Conservation (phyloP, 1,139 yeast species). For the Blastobotrys serpentis region DNA sequence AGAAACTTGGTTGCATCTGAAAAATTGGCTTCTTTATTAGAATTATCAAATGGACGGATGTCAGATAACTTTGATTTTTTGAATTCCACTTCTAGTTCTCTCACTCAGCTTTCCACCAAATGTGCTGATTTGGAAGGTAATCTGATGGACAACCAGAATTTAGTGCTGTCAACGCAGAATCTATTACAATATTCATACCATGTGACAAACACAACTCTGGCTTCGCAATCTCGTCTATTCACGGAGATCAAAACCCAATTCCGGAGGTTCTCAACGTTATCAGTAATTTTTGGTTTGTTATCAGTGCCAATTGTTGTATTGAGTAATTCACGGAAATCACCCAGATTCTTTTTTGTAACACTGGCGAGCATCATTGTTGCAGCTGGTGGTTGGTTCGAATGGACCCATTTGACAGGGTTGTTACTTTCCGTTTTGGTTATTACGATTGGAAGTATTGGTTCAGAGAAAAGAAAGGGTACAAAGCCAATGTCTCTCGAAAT, state of each 20-base stretch:
- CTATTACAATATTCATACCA: neutral
- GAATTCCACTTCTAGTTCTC: neutral
- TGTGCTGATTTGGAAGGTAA: neutral
- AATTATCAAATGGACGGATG: neutral
- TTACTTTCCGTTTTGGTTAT: too few relatives aligned
- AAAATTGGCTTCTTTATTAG: neutral
- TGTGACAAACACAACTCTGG: neutral
- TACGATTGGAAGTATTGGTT: too few relatives aligned
- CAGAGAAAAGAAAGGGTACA: too few relatives aligned
- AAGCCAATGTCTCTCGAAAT: neutral
- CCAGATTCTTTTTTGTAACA: too few relatives aligned
- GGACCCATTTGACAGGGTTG: too few relatives aligned
- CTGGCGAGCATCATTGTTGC: too few relatives aligned
- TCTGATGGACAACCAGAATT: neutral
- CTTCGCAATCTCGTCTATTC: neutral
- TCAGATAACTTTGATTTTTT: neutral
- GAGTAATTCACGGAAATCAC: too few relatives aligned
- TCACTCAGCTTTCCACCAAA: neutral
- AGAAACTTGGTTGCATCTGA: neutral
- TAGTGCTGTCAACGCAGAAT: neutral
- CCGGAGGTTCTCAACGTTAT: too few relatives aligned
- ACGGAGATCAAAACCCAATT: too few relatives aligned
- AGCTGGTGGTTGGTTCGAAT: too few relatives aligned
- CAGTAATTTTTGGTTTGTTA: too few relatives aligned
- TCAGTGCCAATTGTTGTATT: too few relatives aligned